Evolutionary conservation across 2,329 filamentous ascomycete genomes (phyloP).

Genomic region (Corinectria fuckeliana): DNA sequence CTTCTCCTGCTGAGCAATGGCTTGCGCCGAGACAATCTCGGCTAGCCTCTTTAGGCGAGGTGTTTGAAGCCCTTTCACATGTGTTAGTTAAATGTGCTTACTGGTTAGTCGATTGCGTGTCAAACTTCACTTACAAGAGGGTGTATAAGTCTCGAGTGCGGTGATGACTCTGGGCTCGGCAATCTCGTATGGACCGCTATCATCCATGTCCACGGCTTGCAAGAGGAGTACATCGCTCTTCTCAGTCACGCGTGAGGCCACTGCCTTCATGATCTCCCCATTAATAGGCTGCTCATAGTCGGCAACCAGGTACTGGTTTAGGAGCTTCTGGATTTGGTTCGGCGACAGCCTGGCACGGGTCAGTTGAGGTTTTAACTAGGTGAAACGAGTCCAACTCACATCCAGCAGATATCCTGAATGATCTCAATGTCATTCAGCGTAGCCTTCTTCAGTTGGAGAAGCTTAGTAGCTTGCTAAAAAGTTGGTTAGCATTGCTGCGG

Average conservation of each 20-base stretch:
- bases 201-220: conserved; percentile 97
- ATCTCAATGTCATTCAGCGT: conserved; percentile 99
- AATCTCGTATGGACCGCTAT: conserved; percentile 98
- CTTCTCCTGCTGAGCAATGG: conserved; percentile 93
- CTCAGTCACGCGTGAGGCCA: conserved; percentile 94
- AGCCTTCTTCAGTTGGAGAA: conserved; percentile 97
- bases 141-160: conserved; percentile 96
- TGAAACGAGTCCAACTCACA: conserved; percentile 66
- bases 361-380: conserved; percentile 11
- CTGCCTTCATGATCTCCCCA: conserved; percentile 99
- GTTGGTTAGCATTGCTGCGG: conserved; percentile 36
- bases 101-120: neutral
- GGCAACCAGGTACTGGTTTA: conserved; percentile 98
- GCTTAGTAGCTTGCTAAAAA: conserved; percentile 91
- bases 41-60: conserved; percentile 92
- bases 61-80: conserved; percentile 86
- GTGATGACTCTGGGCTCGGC: conserved; percentile 96
- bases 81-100: conserved; percentile 40
- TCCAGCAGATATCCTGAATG: conserved; percentile 99
- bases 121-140: conserved; percentile 75
- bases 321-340: conserved; percentile 97
- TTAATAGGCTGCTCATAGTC: conserved; percentile 99
- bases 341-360: conserved; percentile 76
- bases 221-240: conserved; percentile 96
- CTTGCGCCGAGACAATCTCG: conserved; percentile 97